Evolutionary conservation across 2,329 filamentous ascomycete species (phyloP).

Genomic region (Colletotrichum limetticola): DNA sequence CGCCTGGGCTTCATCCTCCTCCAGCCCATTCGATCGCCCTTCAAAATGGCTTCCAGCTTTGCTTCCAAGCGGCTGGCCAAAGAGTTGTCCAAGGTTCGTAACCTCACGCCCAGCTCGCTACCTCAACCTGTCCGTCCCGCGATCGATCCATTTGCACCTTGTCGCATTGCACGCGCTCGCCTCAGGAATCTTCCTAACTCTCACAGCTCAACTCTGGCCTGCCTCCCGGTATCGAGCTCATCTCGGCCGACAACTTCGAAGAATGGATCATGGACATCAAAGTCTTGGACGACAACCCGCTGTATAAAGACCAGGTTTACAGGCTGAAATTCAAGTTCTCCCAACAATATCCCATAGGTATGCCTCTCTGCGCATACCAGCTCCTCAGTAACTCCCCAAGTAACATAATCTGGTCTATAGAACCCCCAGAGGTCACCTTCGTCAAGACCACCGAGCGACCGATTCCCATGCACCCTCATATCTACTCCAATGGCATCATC

Average conservation of each 20-base stretch:
- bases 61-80: conserved; percentile 69
- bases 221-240: conserved; percentile 79
- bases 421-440: conserved; percentile 95
- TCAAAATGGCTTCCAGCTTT: conserved; percentile 55
- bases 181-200: conserved; percentile 13
- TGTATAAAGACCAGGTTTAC: conserved; percentile 85
- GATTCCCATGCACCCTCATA: conserved; percentile 95
- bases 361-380: conserved; percentile 34
- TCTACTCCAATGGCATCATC: conserved; percentile 99
- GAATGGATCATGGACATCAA: conserved; percentile 94
- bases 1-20: background rate
- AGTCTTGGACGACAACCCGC: conserved; percentile 89
- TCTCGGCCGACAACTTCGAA: conserved; percentile 83
- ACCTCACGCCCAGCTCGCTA: background rate
- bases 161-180: conserved; percentile 3
- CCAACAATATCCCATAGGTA: conserved; percentile 89
- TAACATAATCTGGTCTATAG: conserved; percentile 55
- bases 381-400: background rate
- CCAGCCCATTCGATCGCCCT: background rate
- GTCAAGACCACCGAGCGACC: conserved; percentile 70
- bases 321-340: conserved; percentile 90
- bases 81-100: conserved; percentile 66
- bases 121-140: background rate
- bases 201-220: conserved; percentile 55
- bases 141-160: background rate